A percentile compares a stretch with the other conserved stretches of the same genome.
Evolutionary conservation across 1,284 basidiomycete species (phyloP).

Genomic region (Agroathelia rolfsii): DNA sequence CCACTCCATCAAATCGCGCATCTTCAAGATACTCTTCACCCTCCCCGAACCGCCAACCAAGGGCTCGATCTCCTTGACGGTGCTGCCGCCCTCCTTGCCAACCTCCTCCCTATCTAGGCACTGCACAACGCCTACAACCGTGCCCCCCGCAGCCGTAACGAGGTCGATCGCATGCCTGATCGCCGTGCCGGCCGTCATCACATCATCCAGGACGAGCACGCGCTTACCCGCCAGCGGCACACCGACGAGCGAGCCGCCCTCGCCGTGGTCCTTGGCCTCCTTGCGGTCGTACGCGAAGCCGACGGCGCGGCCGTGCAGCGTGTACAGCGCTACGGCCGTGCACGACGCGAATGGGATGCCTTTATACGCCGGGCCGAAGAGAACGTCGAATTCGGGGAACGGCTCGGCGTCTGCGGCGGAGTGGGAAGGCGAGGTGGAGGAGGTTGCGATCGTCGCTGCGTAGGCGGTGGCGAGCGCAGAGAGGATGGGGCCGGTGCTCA

Average conservation of each 20-base stretch:
- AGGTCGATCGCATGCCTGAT: slow-evolving; percentile 74
- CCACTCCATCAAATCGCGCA: slow-evolving; percentile 83
- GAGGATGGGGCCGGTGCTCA: slow-evolving; percentile 81
- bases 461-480: slow-evolving; percentile 80
- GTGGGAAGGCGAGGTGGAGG: slow-evolving; percentile 21
- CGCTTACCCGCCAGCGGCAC: slow-evolving; percentile 69
- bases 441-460: slow-evolving; percentile 75
- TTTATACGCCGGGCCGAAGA: slow-evolving; percentile 98
- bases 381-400: slow-evolving; percentile 73
- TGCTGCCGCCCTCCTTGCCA: slow-evolving; percentile 51
- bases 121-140: slow-evolving; percentile 87
- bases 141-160: slow-evolving; percentile 57
- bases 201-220: slow-evolving; percentile 91
- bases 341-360: slow-evolving; percentile 92
- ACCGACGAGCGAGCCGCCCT: slow-evolving; percentile 92
- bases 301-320: slow-evolving; percentile 56
- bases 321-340: slow-evolving; percentile 71
- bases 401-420: slow-evolving; percentile 29
- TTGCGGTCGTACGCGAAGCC: slow-evolving; percentile 92
- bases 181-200: slow-evolving; percentile 94
- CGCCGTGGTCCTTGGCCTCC: slow-evolving; percentile 93
- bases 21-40: slow-evolving; percentile 71
- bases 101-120: slow-evolving; percentile 88
- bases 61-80: slow-evolving; percentile 78
- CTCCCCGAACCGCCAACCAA: slow-evolving; percentile 59